A percentile compares a stretch with the other conserved stretches of the same genome.
Evolutionary conservation across 1,284 basidiomycete genomes (phyloP).

Genomic region (Schizopora paradoxa): DNA sequence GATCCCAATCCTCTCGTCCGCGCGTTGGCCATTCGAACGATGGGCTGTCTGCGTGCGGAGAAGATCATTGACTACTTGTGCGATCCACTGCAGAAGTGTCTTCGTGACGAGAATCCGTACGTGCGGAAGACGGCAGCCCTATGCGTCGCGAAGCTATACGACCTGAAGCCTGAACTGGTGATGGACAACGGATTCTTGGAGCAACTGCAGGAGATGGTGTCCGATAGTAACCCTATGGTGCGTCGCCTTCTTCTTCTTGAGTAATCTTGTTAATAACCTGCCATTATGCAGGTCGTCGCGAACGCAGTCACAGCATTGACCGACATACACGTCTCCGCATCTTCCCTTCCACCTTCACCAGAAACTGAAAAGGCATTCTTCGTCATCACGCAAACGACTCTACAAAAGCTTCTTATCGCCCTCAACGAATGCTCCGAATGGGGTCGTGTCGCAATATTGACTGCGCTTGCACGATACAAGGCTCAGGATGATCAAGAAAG

Average conservation of each 20-base stretch:
- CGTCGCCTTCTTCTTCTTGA: conserved; percentile 23
- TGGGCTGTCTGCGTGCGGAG: conserved; percentile 95
- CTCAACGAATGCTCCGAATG: conserved; percentile 99
- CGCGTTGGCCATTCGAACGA: conserved; percentile 94
- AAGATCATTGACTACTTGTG: conserved; percentile 99
- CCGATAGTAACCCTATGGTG: conserved; percentile 97
- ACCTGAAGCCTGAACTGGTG: conserved; percentile 92
- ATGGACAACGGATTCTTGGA: conserved; percentile 94
- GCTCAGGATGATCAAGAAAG: conserved; percentile 88
- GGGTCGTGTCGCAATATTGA: conserved; percentile 92
- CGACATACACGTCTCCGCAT: conserved; percentile 81
- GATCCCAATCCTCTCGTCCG: conserved; percentile 96
- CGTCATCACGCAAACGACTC: conserved; percentile 72
- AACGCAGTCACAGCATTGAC: conserved; percentile 92
- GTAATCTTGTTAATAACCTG: neutral
- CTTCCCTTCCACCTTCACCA: conserved; percentile 46
- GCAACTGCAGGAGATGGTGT: conserved; percentile 84
- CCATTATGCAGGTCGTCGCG: conserved; percentile 73
- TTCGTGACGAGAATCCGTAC: conserved; percentile 95
- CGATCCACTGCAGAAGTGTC: conserved; percentile 86
- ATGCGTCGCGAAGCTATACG: conserved; percentile 95
- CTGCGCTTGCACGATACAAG: conserved; percentile 80
- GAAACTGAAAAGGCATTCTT: conserved; percentile 69
- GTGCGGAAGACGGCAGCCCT: conserved; percentile 96
- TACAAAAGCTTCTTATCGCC: conserved; percentile 90